Base-by-base conservation (phyloP, 306 rosid genomes). In the Pyrus betulifolia region DNA sequence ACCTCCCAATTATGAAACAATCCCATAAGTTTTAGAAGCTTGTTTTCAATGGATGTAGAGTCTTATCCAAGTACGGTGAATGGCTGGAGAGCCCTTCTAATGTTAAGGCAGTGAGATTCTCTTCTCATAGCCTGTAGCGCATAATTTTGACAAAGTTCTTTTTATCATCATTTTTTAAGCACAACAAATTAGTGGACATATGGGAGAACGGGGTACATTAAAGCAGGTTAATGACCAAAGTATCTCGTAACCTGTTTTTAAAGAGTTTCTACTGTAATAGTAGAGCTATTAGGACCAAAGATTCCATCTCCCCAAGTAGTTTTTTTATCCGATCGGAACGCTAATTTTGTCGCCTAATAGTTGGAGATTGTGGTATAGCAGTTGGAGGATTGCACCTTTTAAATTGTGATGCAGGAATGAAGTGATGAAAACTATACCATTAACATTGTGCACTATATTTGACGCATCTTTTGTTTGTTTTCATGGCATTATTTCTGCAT, bases 41-140 rank as follows among this genome's bases (percentile, higher is more conserved):
- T 90, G 97, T 87, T 90, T 95, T 87, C 89, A 90, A 78, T 95
- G 99, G 97, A 92, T 95, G 75, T 92, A 85, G 82, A 92, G 97
- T 84, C 92, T 92, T 85, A 92, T 95, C 79, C 92, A 90, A 74
- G n/a, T 87, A 92, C 77, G 89, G 97, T 74, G 88, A 88, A 83
- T 95, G 97, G 99, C 80, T 87, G 79, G 97, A 89, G 84, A 83
- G 85, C 72, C 93, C 97, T 79, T 92, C 97, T 71, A 95, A 90
- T 79, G 93, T 95, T 49, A 95, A 92, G 86, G 97, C 97, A 45
- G 96, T 97, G 21, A 91, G 84, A 75, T 95, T 89, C 82, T 83
- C 92, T 61, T 95, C 97, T 13, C 2, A 35, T 35, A 1, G 42
- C 71, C 76, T n/a, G 58, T 77, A 23, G 21, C 52, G 76, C 25